Conservation (phyloP, 768 basidiomycete genomes). For the Xerocomellus chrysenteron region DNA sequence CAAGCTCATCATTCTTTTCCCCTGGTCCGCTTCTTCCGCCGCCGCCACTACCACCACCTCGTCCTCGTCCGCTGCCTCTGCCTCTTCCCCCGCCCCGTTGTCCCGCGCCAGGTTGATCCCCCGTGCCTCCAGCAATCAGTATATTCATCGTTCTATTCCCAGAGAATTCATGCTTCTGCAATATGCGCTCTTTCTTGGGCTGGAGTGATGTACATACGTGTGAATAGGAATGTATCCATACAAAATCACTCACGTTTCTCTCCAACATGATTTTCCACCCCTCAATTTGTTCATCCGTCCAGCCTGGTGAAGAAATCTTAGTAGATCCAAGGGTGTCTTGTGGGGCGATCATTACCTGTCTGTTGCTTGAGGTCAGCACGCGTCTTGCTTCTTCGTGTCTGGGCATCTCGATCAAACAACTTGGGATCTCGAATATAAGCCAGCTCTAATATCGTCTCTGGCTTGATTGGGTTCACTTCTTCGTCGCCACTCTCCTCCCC, state of each 20-base stretch:
- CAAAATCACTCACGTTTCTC: slow-evolving; percentile 60
- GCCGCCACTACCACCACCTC: slow-evolving; percentile 42
- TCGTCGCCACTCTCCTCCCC: slow-evolving; percentile 49
- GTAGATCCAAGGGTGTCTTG: background rate
- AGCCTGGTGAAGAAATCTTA: slow-evolving; percentile 42
- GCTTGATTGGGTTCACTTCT: slow-evolving; percentile 31
- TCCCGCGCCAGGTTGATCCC: slow-evolving; percentile 8
- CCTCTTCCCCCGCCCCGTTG: slow-evolving; percentile 15
- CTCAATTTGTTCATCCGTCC: slow-evolving; percentile 85
- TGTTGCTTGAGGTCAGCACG: slow-evolving; percentile 63
- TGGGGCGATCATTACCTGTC: slow-evolving; percentile 50
- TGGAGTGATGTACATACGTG: slow-evolving; percentile 26
- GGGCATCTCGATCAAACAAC: slow-evolving; percentile 73
- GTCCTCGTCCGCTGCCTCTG: slow-evolving; percentile 40
- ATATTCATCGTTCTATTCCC: slow-evolving; percentile 48
- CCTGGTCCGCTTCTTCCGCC: slow-evolving; percentile 36
- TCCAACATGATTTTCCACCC: slow-evolving; percentile 93
- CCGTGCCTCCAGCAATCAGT: background rate
- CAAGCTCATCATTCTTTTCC: slow-evolving; percentile 37
- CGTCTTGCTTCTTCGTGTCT: slow-evolving; percentile 67
- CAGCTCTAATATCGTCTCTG: slow-evolving; percentile 69
- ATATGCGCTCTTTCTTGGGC: slow-evolving; percentile 74
- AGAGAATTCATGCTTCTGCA: slow-evolving; percentile 73
- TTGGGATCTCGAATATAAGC: slow-evolving; percentile 75
- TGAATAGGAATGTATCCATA: slow-evolving; percentile 9